phyloP scores from a whole-genome alignment of 495 filamentous ascomycete species.

The Coniosporium apollinis region DNA sequence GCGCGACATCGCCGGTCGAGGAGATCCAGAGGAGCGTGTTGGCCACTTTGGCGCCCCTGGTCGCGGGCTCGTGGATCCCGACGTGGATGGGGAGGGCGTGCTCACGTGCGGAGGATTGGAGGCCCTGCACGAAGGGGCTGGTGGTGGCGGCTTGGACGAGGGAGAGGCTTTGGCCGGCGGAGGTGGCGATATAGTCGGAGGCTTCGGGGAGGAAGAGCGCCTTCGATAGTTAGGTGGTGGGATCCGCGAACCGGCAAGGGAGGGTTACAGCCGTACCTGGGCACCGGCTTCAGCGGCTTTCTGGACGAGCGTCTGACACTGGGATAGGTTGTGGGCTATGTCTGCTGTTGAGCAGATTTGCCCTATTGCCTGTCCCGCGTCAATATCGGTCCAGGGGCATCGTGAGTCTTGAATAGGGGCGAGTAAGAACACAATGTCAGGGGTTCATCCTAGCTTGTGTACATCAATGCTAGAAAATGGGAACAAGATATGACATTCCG shows the following conservation, averaged over 20 bases:
- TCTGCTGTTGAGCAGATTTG: conserved; percentile 73
- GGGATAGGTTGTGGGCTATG: conserved; percentile 59
- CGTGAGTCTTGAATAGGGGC: no score
- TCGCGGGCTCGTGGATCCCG: conserved; percentile 65
- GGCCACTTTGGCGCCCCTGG: conserved; percentile 37
- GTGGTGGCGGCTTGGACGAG: conserved; percentile 42
- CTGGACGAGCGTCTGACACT: conserved; percentile 52
- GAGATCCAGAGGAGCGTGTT: conserved; percentile 59
- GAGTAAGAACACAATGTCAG: no score
- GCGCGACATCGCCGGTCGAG: conserved; percentile 39
- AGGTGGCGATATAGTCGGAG: conserved; percentile 66
- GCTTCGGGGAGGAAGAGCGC: conserved; percentile 87
- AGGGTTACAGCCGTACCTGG: conserved; percentile 33
- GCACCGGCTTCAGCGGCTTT: conserved; percentile 62
- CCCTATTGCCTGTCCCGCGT: conserved; percentile 78
- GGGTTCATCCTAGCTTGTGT: no score
- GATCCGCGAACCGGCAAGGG: conserved; percentile 1
- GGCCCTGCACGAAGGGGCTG: conserved; percentile 52
- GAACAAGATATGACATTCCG: no score
- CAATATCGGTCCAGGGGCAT: no score
- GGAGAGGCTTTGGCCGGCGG: conserved; percentile 44
- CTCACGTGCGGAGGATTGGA: conserved; percentile 46
- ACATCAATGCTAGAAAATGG: no score
- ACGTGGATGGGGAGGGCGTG: conserved; percentile 60
- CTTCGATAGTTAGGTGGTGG: conserved; percentile 24